Conservation (phyloP, 2,329 filamentous ascomycete genomes). For the Fusarium annulatum region DNA sequence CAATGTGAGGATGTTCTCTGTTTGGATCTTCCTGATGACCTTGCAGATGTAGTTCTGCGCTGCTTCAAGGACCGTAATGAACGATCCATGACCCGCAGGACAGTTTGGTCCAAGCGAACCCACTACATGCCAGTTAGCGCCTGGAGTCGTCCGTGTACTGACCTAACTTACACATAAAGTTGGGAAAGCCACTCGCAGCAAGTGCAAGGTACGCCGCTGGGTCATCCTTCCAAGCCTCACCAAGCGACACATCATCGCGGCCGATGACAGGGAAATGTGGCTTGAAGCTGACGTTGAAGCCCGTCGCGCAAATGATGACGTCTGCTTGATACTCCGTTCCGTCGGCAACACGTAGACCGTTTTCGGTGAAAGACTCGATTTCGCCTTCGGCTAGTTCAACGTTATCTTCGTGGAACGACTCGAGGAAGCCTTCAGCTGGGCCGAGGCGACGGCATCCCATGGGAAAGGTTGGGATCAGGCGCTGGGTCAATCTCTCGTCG, state of each 20-base stretch:
- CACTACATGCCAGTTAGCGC: background rate
- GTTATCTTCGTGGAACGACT: constrained; percentile 41
- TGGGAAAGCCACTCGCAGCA: constrained; percentile 44
- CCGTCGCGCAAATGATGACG: constrained; percentile 15
- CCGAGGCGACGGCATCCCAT: constrained; percentile 57
- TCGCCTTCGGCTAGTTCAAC: constrained; percentile 27
- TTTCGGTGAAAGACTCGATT: constrained; percentile 17
- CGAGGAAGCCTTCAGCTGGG: constrained; percentile 57
- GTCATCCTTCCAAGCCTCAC: constrained; percentile 40
- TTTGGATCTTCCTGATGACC: constrained; percentile 20
- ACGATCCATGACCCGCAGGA: constrained; percentile 13
- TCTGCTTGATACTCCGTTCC: constrained; percentile 23
- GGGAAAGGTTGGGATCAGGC: constrained; percentile 54
- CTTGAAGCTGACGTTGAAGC: constrained; percentile 43
- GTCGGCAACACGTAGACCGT: constrained; percentile 13
- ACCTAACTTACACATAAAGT: constrained; percentile 19
- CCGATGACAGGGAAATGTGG: constrained; percentile 43
- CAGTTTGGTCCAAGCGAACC: constrained; percentile 8
- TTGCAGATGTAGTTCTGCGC: constrained; percentile 19
- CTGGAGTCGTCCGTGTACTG: rapidly evolving
- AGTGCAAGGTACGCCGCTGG: constrained; percentile 45
- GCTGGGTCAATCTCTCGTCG: background rate
- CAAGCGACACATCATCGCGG: constrained; percentile 22
- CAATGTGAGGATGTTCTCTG: constrained; percentile 9
- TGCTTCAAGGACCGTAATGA: constrained; percentile 8